Conservation (phyloP, 2,329 filamentous ascomycete species). For the Cladorrhinum sp. region DNA sequence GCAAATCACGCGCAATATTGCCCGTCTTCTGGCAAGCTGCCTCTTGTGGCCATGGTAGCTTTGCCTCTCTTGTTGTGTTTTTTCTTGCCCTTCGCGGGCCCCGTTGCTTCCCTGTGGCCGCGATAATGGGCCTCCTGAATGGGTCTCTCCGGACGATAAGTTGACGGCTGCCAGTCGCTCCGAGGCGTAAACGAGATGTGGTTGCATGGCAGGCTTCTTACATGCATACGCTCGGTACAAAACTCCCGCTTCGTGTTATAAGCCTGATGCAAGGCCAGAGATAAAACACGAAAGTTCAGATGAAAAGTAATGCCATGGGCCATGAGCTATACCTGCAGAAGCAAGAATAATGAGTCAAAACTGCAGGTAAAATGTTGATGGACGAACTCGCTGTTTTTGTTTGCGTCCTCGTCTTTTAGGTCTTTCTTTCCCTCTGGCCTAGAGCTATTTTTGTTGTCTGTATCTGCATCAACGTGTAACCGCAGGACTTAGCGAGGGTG, state of each 20-base stretch:
- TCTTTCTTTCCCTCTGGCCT: neutral
- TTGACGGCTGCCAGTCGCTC: conserved; percentile 16
- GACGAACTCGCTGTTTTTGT: neutral
- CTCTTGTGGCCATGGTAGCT: neutral
- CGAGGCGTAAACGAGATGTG: conserved; percentile 12
- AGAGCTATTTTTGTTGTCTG: neutral
- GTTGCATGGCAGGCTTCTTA: conserved; percentile 22
- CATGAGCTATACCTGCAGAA: neutral
- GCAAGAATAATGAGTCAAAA: neutral
- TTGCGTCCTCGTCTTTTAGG: neutral
- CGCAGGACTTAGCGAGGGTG: neutral
- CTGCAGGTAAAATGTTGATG: neutral
- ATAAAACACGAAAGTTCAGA: neutral
- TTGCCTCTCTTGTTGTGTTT: neutral
- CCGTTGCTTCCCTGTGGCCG: conserved; percentile 15
- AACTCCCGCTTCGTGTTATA: conserved; percentile 21
- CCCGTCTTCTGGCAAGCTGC: neutral
- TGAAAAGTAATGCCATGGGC: neutral
- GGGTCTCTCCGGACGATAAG: conserved; percentile 16
- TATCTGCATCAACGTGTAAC: neutral
- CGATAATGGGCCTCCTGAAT: conserved; percentile 21
- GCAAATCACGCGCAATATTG: neutral
- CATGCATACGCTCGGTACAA: conserved; percentile 15
- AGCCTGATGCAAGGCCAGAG: neutral
- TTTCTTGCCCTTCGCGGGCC: conserved; percentile 2